phyloP scores from a whole-genome alignment of 2,329 filamentous ascomycete genomes.

The Pseudogymnoascus sp. region DNA sequence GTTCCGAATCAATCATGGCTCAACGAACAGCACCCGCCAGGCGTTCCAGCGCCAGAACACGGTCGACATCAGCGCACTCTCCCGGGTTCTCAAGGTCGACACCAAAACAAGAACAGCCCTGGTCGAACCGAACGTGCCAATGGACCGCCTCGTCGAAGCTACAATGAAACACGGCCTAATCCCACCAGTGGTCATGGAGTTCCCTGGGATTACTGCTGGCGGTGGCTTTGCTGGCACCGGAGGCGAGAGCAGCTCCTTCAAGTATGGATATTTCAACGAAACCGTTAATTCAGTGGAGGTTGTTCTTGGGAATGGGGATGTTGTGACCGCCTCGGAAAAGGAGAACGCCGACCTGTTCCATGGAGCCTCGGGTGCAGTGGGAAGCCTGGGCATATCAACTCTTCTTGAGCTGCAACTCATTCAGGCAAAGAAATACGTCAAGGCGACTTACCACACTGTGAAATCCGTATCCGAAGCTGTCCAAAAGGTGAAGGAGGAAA shows the following conservation, averaged over 20 bases:
- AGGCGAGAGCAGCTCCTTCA: constrained; percentile 59
- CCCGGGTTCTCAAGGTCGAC: constrained; percentile 37
- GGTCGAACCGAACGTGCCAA: constrained; percentile 61
- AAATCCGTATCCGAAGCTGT: constrained; percentile 36
- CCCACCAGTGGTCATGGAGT: constrained; percentile 61
- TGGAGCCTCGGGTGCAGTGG: constrained; percentile 50
- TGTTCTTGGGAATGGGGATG: constrained; percentile 48
- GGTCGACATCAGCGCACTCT: constrained; percentile 41
- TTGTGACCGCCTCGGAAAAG: constrained; percentile 38
- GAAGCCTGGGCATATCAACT: constrained; percentile 53
- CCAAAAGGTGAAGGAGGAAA: constrained; percentile 30
- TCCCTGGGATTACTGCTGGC: constrained; percentile 60
- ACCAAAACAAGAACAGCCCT: constrained; percentile 34
- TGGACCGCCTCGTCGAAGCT: constrained; percentile 53
- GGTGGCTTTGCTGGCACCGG: constrained; percentile 59
- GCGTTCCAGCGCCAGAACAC: constrained; percentile 33
- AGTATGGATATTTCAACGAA: constrained; percentile 56
- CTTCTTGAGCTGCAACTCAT: constrained; percentile 49
- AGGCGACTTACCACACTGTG: constrained; percentile 44
- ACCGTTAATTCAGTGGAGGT: constrained; percentile 56
- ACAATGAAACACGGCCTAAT: constrained; percentile 47
- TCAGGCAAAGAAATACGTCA: constrained; percentile 44
- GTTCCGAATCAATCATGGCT: constrained; percentile 49
- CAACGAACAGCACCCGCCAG: constrained; percentile 43
- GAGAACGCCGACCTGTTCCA: constrained; percentile 47